phyloP scores from a whole-genome alignment of 2,329 filamentous ascomycete genomes.

The Fusarium drepaniforme region DNA sequence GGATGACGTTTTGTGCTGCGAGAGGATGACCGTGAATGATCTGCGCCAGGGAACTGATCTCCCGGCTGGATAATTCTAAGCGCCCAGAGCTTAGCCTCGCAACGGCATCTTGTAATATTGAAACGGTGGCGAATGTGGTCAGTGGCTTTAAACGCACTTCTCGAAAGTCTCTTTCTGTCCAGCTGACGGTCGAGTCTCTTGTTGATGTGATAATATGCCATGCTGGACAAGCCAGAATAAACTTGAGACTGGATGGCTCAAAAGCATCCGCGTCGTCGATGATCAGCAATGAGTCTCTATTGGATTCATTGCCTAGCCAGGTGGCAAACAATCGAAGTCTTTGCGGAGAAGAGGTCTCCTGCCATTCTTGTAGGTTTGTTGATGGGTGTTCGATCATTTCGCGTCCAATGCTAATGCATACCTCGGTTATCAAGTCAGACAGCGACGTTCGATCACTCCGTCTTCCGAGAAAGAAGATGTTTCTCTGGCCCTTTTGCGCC shows the following conservation, averaged over 20 bases:
- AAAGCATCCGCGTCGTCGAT: not conserved
- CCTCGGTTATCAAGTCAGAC: not conserved
- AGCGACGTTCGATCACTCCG: not conserved
- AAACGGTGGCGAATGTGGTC: not conserved
- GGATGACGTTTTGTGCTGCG: not conserved
- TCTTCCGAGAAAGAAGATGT: not conserved
- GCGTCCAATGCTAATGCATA: not conserved
- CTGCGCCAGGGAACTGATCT: not conserved
- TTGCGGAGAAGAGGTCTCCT: not conserved
- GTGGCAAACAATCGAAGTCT: not conserved
- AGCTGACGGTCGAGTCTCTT: not conserved
- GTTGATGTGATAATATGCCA: not conserved
- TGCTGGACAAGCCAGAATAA: not conserved
- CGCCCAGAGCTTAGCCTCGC: not conserved
- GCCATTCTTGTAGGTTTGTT: not conserved
- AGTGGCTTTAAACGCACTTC: not conserved
- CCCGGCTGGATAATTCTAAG: not conserved
- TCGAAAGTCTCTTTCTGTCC: not conserved
- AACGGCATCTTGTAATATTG: not conserved
- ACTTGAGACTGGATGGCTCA: not conserved
- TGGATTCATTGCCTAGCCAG: not conserved
- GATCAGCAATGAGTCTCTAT: not conserved
- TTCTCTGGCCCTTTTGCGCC: not conserved
- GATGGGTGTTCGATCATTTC: not conserved
- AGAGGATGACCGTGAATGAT: not conserved